Evolutionary conservation across 2,329 filamentous ascomycete genomes (phyloP).

Genomic region (Scedosporium minutisporum): DNA sequence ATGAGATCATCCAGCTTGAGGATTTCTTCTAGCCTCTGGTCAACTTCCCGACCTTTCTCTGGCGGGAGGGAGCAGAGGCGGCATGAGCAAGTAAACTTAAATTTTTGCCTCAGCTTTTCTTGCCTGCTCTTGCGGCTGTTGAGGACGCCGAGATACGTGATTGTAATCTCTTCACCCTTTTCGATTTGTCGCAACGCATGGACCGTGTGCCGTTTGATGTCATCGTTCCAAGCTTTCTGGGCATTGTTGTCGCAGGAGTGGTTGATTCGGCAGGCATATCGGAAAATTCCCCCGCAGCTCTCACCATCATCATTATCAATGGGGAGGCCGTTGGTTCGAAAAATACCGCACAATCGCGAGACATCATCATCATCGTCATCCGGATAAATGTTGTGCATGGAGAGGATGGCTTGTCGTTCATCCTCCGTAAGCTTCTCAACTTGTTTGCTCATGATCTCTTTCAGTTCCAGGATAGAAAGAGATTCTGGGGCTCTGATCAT

Average conservation of each 20-base stretch:
- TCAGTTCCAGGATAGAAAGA: background rate
- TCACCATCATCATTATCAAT: conserved; percentile 8
- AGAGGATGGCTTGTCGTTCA: background rate
- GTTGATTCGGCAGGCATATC: conserved; percentile 16
- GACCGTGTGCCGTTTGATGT: conserved; percentile 12
- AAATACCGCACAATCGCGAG: background rate
- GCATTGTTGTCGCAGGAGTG: conserved; percentile 19
- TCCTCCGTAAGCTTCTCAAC: background rate
- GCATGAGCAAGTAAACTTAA: background rate
- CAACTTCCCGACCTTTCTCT: background rate
- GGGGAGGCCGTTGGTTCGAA: background rate
- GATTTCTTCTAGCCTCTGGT: background rate
- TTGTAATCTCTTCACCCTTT: conserved; percentile 16
- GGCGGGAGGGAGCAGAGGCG: background rate
- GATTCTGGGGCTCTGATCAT: background rate
- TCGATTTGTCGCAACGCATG: conserved; percentile 16
- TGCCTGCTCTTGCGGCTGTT: background rate
- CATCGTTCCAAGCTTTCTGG: conserved; percentile 15
- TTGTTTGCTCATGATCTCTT: background rate
- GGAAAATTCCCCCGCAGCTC: conserved; percentile 13
- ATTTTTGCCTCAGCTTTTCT: background rate
- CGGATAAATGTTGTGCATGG: background rate
- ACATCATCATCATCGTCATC: background rate
- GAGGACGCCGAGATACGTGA: conserved; percentile 10
- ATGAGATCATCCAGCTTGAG: background rate